Conservation (phyloP, 257 asterid species). For the Apocynum venetum region DNA sequence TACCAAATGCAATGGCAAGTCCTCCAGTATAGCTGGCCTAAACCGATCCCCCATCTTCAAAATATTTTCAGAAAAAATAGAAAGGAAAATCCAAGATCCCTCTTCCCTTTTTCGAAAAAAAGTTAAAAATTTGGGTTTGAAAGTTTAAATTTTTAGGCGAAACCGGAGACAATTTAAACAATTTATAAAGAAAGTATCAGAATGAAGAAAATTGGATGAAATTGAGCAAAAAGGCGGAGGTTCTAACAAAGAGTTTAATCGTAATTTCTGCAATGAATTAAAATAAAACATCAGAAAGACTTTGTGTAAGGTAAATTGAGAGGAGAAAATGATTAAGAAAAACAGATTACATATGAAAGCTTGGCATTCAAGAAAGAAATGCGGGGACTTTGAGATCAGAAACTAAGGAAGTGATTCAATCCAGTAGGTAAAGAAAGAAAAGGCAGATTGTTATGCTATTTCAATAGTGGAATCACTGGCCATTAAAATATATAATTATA, state of each 20-base stretch:
- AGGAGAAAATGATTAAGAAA: constrained; percentile 16
- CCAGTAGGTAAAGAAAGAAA: constrained; percentile 23
- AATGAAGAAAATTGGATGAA: constrained; percentile 47
- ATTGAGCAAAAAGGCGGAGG: constrained; percentile 40
- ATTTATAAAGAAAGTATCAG: constrained; percentile 34
- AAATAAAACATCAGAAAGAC: constrained; percentile 43
- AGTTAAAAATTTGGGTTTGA: not conserved
- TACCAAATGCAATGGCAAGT: constrained; percentile 66
- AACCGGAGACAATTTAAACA: constrained; percentile 39
- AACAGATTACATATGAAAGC: constrained; percentile 7
- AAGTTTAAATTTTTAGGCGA: constrained; percentile 46
- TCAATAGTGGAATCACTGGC: constrained; percentile 17
- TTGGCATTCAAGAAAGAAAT: not conserved
- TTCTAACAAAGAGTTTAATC: constrained; percentile 26
- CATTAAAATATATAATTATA: not conserved
- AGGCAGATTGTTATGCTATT: not conserved
- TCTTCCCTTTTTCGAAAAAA: not conserved
- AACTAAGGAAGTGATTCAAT: constrained; percentile 21
- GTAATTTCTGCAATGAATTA: constrained; percentile 24
- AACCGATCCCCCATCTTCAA: constrained; percentile 54
- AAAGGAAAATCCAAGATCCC: constrained; percentile 7
- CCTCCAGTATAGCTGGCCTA: constrained; percentile 46
- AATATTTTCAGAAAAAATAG: constrained; percentile 1
- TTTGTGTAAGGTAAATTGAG: constrained; percentile 8
- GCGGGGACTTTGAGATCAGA: constrained; percentile 23